These are phyloP conservation scores for Populus euphratica DNA, from an alignment of 345 rosid species.

Conservation along the genomic window DNA sequence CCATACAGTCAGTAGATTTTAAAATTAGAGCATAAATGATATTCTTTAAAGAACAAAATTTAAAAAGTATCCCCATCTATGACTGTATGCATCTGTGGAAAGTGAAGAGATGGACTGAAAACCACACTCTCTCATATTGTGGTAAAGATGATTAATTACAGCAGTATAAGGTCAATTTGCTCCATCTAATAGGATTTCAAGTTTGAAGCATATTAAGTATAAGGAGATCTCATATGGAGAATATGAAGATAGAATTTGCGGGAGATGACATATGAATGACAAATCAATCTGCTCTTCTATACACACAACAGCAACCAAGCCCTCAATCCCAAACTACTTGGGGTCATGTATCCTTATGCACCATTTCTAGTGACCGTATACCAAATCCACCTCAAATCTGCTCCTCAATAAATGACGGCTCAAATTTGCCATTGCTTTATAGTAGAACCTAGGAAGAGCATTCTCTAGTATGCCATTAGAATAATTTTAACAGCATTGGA, in stretches of 20 bases:
- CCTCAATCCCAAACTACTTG: background rate
- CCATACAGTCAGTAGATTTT: background rate
- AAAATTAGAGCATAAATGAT: background rate
- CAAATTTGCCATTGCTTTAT: background rate
- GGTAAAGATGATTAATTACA: background rate
- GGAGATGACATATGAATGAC: background rate
- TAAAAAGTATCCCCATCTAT: background rate
- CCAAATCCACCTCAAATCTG: background rate
- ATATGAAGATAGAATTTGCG: background rate
- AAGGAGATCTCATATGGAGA: background rate
- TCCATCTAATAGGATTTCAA: background rate
- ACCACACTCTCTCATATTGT: background rate
- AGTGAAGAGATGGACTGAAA: background rate
- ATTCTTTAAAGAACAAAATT: background rate
- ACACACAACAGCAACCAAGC: background rate
- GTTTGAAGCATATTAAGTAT: background rate
- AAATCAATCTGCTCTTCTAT: background rate
- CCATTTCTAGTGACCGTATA: background rate
- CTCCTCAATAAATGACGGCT: background rate
- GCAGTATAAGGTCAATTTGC: background rate
- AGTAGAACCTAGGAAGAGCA: background rate
- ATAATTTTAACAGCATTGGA: background rate
- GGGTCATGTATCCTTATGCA: background rate
- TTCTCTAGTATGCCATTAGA: background rate
- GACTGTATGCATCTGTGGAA: background rate